phyloP scores from a whole-genome alignment of 805 yeast species.

The Starmerella khaoyaiensis region DNA sequence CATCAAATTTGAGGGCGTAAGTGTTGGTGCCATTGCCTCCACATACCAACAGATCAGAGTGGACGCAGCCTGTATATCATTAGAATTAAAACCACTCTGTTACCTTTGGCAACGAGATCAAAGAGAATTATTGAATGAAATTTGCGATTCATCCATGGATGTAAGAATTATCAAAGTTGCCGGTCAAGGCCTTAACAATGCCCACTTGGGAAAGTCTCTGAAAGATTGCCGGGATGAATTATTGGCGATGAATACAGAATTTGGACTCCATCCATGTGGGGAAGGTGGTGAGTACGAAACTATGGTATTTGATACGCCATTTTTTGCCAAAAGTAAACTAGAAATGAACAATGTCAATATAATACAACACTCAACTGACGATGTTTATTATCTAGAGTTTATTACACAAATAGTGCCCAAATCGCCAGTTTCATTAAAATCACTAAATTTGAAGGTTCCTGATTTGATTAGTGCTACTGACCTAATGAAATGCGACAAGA shows the following conservation, averaged over 20 bases:
- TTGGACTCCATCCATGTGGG: conserved; percentile 89
- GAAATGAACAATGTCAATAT: conserved; percentile 28
- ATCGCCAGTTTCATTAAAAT: no score
- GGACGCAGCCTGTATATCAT: conserved; percentile 71
- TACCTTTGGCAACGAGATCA: conserved; percentile 89
- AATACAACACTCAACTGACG: conserved; percentile 41
- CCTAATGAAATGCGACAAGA: no score
- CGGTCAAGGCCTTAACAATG: conserved; percentile 62
- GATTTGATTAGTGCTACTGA: no score
- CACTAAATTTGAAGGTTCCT: no score
- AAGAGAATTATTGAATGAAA: conserved; percentile 63
- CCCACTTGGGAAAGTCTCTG: conserved; percentile 57
- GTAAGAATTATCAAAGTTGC: conserved; percentile 89
- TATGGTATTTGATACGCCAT: conserved; percentile 79
- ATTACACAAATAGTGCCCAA: no score
- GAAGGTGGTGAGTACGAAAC: conserved; percentile 99
- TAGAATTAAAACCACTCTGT: conserved; percentile 56
- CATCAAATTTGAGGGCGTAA: conserved; percentile 72
- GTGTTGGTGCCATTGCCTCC: conserved; percentile 91
- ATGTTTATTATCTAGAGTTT: conserved; percentile 54
- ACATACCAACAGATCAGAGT: conserved; percentile 92
- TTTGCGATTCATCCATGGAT: conserved; percentile 53
- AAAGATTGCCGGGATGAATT: conserved; percentile 49
- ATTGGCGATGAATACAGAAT: conserved; percentile 40
- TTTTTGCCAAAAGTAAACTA: conserved; percentile 45